A percentile compares a stretch with the other conserved stretches of the same genome.
Evolutionary conservation across 257 asterid species (phyloP).

Genomic region (Schizonepeta tenuifolia): DNA sequence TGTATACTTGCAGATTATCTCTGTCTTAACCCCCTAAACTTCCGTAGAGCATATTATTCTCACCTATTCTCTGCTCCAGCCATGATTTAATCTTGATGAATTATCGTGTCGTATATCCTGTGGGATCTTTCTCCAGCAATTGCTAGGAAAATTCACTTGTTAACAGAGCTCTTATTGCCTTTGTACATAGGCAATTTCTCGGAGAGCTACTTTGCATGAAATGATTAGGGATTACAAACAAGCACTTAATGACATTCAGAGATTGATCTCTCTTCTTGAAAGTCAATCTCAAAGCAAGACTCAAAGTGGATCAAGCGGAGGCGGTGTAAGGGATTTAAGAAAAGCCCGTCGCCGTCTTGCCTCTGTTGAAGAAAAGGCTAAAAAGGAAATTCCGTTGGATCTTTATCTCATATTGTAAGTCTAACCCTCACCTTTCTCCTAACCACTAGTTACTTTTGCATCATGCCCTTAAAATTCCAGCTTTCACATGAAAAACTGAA

Average conservation of each 20-base stretch:
- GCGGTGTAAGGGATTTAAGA: conserved; percentile 63
- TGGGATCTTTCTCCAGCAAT: neutral
- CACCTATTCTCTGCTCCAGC: neutral
- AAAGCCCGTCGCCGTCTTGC: conserved; percentile 68
- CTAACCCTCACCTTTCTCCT: conserved; percentile 25
- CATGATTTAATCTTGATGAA: neutral
- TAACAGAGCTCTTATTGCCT: conserved; percentile 27
- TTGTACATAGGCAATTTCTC: conserved; percentile 74
- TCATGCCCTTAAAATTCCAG: neutral
- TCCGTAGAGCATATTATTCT: neutral
- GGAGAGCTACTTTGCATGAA: conserved; percentile 93
- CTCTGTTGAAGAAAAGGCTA: conserved; percentile 68
- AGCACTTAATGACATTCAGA: conserved; percentile 72
- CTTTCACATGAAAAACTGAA: neutral
- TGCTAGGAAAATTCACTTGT: conserved; percentile 14
- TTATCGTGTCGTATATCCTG: neutral
- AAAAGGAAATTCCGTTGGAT: conserved; percentile 62
- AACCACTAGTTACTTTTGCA: neutral
- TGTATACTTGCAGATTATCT: conserved; percentile 13
- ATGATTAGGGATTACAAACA: conserved; percentile 87
- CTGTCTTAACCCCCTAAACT: neutral
- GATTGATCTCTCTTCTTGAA: conserved; percentile 67
- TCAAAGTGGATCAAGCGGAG: conserved; percentile 54
- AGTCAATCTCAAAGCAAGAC: conserved; percentile 51
- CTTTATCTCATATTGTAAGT: conserved; percentile 87